phyloP scores from a whole-genome alignment of 2,329 filamentous ascomycete genomes.

The Tolypocladium sp. region DNA sequence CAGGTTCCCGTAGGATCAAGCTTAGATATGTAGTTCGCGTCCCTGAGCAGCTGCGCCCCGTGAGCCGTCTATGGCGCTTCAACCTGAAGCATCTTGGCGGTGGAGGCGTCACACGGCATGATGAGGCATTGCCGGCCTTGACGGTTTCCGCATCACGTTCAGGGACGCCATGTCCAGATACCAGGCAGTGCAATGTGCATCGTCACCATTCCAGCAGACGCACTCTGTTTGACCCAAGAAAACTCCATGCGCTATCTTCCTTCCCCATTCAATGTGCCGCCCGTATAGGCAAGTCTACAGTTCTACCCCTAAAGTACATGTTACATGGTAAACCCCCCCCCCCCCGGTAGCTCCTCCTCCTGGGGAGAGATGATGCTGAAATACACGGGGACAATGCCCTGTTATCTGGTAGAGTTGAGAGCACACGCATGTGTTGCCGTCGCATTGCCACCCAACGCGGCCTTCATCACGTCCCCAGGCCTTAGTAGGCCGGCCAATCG shows the following conservation, averaged over 20 bases:
- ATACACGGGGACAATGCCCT: neutral
- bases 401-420: slow-evolving; percentile 8
- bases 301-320: slow-evolving; percentile 3
- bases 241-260: neutral
- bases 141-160: neutral
- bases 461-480: neutral
- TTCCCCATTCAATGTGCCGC: neutral
- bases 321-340: neutral
- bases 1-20: too few relatives aligned
- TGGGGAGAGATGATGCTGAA: neutral
- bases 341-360: neutral
- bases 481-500: neutral
- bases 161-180: too few relatives aligned
- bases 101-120: neutral
- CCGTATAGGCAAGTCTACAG: neutral
- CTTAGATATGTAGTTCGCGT: neutral
- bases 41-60: neutral
- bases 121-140: neutral
- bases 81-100: neutral
- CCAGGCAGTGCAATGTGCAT: neutral
- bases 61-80: neutral
- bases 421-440: neutral
- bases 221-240: neutral
- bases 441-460: neutral
- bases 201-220: neutral